A percentile compares a stretch with the other conserved stretches of the same genome.
Conservation (phyloP, 192 early-diverging fungal species). For the Piromyces finnis region DNA sequence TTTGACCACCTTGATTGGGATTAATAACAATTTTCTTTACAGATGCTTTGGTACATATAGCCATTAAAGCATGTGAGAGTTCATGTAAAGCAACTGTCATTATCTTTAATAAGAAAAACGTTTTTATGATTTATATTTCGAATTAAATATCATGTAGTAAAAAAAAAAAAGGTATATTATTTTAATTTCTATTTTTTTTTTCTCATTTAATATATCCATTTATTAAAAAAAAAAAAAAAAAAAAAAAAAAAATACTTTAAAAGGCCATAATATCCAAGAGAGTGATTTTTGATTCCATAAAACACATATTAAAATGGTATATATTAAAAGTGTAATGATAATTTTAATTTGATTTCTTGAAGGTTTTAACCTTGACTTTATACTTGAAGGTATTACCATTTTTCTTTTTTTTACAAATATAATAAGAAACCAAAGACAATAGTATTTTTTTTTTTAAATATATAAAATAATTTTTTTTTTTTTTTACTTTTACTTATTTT, state of each 20-base stretch:
- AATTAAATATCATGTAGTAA: too few species aligned
- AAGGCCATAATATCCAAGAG: neutral
- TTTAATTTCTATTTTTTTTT: neutral
- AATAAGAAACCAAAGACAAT: too few species aligned
- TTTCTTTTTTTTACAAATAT: neutral
- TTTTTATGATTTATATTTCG: too few species aligned
- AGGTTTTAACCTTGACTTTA: neutral
- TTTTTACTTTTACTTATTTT: too few species aligned
- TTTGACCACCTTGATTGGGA: neutral
- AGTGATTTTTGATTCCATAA: neutral
- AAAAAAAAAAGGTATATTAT: too few species aligned
- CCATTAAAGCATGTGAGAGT: neutral
- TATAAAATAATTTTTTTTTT: too few species aligned
- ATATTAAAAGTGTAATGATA: neutral
- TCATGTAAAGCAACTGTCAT: neutral
- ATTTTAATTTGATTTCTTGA: neutral
- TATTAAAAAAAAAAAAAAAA: too few species aligned
- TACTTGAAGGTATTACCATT: neutral
- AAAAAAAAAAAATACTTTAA: neutral
- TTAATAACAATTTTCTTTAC: neutral
- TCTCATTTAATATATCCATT: neutral
- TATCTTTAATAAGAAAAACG: too few species aligned
- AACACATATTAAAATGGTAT: neutral
- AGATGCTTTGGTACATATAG: neutral
- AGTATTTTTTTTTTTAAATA: too few species aligned